phyloP scores from a whole-genome alignment of 2,329 filamentous ascomycete genomes.

The Allantophomopsis lycopodina region DNA sequence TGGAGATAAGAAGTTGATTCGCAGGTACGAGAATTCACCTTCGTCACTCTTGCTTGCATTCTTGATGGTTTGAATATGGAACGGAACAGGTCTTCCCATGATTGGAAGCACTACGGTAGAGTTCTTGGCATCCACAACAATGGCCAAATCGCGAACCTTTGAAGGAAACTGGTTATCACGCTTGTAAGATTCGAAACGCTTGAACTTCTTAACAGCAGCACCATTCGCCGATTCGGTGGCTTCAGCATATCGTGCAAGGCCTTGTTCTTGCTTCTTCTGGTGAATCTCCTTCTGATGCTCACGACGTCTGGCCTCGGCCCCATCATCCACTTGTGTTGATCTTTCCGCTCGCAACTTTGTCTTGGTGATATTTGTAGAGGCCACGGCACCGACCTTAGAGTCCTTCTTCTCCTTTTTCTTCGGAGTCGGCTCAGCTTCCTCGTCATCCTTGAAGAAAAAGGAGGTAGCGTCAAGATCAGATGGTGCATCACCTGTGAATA shows the following conservation, averaged over 20 bases:
- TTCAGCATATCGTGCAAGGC: slow-evolving; percentile 73
- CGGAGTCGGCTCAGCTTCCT: slow-evolving; percentile 72
- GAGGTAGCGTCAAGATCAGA: slow-evolving; percentile 88
- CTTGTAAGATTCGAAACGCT: slow-evolving; percentile 98
- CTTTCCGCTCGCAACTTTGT: slow-evolving; percentile 86
- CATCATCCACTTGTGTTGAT: slow-evolving; percentile 76
- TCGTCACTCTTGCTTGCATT: slow-evolving; percentile 98
- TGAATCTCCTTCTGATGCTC: slow-evolving; percentile 89
- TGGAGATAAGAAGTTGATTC: slow-evolving; percentile 94
- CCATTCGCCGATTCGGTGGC: slow-evolving; percentile 77
- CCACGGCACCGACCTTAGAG: slow-evolving; percentile 69
- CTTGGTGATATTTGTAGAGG: slow-evolving; percentile 89
- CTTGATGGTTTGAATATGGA: slow-evolving; percentile 97
- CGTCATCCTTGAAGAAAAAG: slow-evolving; percentile 97
- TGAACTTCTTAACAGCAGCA: slow-evolving; percentile 94
- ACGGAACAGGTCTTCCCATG: slow-evolving; percentile 93
- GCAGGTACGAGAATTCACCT: slow-evolving; percentile 81
- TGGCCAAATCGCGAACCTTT: slow-evolving; percentile 71
- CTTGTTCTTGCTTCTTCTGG: slow-evolving; percentile 78
- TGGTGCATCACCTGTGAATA: slow-evolving; percentile 89
- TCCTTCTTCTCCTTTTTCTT: slow-evolving; percentile 82
- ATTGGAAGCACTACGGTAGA: slow-evolving; percentile 85
- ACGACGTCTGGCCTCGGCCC: slow-evolving; percentile 72
- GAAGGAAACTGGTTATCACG: slow-evolving; percentile 85
- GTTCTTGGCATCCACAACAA: slow-evolving; percentile 85